A percentile compares a stretch with the other conserved stretches of the same genome.
These are phyloP conservation scores for Marasmius sp. DNA, from an alignment of 1,284 basidiomycete genomes.

Conservation along the genomic window DNA sequence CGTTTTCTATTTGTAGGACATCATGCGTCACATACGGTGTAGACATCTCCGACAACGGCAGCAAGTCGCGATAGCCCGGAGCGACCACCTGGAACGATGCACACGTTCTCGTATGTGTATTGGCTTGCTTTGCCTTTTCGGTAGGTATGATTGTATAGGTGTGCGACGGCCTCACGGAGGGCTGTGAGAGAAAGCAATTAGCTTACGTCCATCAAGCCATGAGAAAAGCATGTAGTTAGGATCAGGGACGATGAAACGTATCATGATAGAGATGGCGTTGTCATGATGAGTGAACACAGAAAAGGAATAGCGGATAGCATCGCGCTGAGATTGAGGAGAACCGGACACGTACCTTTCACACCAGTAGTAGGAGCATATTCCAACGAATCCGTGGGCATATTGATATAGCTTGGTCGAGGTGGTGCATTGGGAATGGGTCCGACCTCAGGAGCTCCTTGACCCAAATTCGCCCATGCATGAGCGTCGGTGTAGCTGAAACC, in stretches of 20 bases:
- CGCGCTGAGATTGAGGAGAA: conserved; percentile 12
- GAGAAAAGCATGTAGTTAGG: not conserved
- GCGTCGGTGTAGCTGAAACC: conserved; percentile 79
- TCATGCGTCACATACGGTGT: conserved; percentile 49
- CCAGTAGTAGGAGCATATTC: conserved; percentile 95
- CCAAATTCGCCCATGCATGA: conserved; percentile 80
- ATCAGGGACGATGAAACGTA: not conserved
- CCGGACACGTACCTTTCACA: conserved; percentile 61
- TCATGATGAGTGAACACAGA: not conserved
- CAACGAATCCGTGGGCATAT: conserved; percentile 71
- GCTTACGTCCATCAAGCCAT: not conserved
- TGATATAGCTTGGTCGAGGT: conserved; percentile 62
- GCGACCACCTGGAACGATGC: conserved; percentile 89
- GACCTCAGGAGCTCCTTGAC: conserved; percentile 89
- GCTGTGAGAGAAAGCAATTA: conserved; percentile 21
- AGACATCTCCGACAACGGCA: conserved; percentile 85
- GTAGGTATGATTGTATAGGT: conserved; percentile 88
- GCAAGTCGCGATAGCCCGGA: conserved; percentile 89
- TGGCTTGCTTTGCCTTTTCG: conserved; percentile 77
- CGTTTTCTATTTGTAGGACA: not conserved
- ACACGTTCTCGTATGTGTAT: conserved; percentile 90
- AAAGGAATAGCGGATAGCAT: not conserved
- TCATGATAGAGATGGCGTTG: conserved; percentile 2
- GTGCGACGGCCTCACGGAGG: conserved; percentile 75
- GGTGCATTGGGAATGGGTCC: conserved; percentile 80